phyloP scores from a whole-genome alignment of 208 protist species.

The Zelonia costaricensis region DNA sequence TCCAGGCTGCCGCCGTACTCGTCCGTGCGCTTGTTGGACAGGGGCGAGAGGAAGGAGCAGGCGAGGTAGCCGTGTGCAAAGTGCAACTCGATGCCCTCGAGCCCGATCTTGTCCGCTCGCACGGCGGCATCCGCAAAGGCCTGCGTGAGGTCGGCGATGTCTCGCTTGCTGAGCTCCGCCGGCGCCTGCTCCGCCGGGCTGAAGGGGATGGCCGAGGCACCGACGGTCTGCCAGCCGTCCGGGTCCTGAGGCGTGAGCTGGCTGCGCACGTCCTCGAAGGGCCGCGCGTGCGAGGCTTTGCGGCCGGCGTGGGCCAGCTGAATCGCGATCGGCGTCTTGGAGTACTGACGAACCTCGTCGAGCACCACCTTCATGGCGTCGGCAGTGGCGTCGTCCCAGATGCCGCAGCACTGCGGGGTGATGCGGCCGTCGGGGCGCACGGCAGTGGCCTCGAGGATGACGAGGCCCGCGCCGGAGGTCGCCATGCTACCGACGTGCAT shows the following conservation, averaged over 20 bases:
- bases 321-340: constrained; percentile 48
- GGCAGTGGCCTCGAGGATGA: constrained; percentile 53
- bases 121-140: constrained; percentile 40
- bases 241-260: neutral
- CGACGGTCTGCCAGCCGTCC: constrained; percentile 35
- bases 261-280: neutral
- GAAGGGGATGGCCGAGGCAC: constrained; percentile 47
- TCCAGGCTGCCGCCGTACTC: constrained; percentile 80
- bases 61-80: constrained; percentile 83
- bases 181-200: constrained; percentile 20
- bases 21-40: constrained; percentile 79
- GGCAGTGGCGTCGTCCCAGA: constrained; percentile 42
- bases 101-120: constrained; percentile 50
- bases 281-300: constrained; percentile 26
- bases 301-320: constrained; percentile 79
- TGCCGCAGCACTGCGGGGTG: constrained; percentile 28
- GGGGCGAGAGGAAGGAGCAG: constrained; percentile 66
- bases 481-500: constrained; percentile 41
- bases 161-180: constrained; percentile 38
- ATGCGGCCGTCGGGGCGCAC: constrained; percentile 40
- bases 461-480: constrained; percentile 42
- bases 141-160: constrained; percentile 39
- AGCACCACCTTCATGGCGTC: constrained; percentile 39
- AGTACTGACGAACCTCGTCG: constrained; percentile 39
- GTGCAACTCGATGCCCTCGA: constrained; percentile 86